phyloP scores from a whole-genome alignment of 176 grass and related monocot species.

The Bonia amplexicaulis region DNA sequence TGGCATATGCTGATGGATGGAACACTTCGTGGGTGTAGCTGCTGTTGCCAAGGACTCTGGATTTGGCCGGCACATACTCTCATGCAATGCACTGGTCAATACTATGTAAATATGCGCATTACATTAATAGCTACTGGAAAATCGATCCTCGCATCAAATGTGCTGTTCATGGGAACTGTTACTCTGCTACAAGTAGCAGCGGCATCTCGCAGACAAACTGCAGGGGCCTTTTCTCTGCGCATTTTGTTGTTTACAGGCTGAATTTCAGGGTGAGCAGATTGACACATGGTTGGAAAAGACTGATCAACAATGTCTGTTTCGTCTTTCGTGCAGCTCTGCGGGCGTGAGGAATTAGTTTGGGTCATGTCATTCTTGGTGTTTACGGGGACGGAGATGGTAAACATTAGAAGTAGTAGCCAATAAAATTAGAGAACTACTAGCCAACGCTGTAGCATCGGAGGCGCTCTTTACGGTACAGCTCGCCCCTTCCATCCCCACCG shows the following conservation, averaged over 20 bases:
- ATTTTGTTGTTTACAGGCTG: background rate
- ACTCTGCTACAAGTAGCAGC: background rate
- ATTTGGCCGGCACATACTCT: constrained; percentile 20
- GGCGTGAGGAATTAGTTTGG: background rate
- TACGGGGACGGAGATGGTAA: background rate
- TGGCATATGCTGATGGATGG: constrained; percentile 40
- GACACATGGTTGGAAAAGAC: background rate
- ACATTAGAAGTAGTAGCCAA: background rate
- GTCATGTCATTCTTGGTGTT: background rate
- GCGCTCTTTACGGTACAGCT: too few species aligned
- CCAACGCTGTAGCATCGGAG: too few species aligned
- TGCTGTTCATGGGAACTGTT: constrained; percentile 29
- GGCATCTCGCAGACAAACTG: background rate
- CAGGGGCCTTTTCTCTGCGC: background rate
- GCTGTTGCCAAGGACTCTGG: background rate
- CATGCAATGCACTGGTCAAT: background rate
- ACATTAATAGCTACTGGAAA: background rate
- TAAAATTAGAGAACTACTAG: too few species aligned
- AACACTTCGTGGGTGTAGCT: constrained; percentile 37
- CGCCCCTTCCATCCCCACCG: too few species aligned
- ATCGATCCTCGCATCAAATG: constrained; percentile 20
- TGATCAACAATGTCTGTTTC: background rate
- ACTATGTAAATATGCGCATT: background rate
- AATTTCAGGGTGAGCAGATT: background rate
- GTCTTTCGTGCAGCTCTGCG: background rate